phyloP scores from a whole-genome alignment of 2,329 filamentous ascomycete species.

The Talaromyces sp. region DNA sequence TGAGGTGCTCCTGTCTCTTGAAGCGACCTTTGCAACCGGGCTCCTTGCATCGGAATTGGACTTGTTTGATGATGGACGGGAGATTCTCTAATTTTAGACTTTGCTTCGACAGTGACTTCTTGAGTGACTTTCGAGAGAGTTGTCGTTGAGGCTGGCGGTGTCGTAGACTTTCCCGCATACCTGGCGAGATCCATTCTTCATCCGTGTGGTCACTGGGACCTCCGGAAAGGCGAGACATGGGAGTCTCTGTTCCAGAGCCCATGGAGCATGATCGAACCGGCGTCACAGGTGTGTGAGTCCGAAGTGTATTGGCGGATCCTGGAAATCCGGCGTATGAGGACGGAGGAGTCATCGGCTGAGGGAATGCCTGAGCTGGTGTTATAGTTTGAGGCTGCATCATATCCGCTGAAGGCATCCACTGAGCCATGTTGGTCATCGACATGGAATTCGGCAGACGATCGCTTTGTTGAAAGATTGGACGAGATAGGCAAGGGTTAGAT shows the following conservation, averaged over 20 bases:
- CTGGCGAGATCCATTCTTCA: slow-evolving; percentile 36
- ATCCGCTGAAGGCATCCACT: slow-evolving; percentile 35
- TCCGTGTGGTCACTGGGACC: slow-evolving; percentile 32
- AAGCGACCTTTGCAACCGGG: slow-evolving; percentile 46
- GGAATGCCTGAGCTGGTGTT: slow-evolving; percentile 34
- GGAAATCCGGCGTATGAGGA: slow-evolving; percentile 39
- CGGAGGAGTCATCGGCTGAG: slow-evolving; percentile 35
- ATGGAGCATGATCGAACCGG: slow-evolving; percentile 36
- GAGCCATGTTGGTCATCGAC: slow-evolving; percentile 38
- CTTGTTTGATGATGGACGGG: slow-evolving; percentile 39
- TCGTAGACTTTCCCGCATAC: slow-evolving; percentile 29
- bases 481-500: slow-evolving; percentile 39
- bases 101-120: slow-evolving; percentile 34
- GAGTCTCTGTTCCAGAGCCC: slow-evolving; percentile 35
- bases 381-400: slow-evolving; percentile 37
- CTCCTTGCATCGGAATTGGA: slow-evolving; percentile 43
- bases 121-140: slow-evolving; percentile 30
- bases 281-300: slow-evolving; percentile 36
- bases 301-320: slow-evolving; percentile 32
- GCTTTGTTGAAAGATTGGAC: slow-evolving; percentile 37
- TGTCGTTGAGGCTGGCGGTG: slow-evolving; percentile 30
- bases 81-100: slow-evolving; percentile 36
- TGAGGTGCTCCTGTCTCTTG: slow-evolving; percentile 50
- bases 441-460: slow-evolving; percentile 35
- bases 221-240: slow-evolving; percentile 35